phyloP scores from a whole-genome alignment of 208 protist species.

The Herpetomonas muscarum region DNA sequence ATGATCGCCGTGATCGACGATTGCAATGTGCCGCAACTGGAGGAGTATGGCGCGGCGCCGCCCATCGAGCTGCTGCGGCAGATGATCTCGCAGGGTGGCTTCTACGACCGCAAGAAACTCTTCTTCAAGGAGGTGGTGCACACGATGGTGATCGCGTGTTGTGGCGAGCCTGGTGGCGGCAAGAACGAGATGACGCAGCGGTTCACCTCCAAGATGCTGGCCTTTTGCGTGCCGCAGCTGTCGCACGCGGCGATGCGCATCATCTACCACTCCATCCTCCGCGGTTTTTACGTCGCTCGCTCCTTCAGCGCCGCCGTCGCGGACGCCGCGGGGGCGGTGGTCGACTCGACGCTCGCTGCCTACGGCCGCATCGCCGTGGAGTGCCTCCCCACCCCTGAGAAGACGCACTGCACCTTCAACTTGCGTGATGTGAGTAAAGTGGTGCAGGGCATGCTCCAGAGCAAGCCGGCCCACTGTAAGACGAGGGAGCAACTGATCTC shows the following conservation, averaged over 20 bases:
- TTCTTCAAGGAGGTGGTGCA: constrained; percentile 92
- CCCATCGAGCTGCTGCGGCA: constrained; percentile 94
- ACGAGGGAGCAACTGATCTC: constrained; percentile 56
- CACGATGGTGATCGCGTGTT: constrained; percentile 84
- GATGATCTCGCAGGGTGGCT: constrained; percentile 88
- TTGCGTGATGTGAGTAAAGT: constrained; percentile 97
- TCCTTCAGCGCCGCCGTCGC: constrained; percentile 38
- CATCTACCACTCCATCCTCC: constrained; percentile 95
- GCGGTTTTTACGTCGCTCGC: constrained; percentile 62
- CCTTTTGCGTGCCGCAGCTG: constrained; percentile 91
- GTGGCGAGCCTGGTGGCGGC: constrained; percentile 94
- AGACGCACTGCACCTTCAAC: constrained; percentile 99
- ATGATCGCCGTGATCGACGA: constrained; percentile 94
- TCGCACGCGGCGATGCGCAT: constrained; percentile 68
- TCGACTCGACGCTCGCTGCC: constrained; percentile 90
- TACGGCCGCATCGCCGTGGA: constrained; percentile 92
- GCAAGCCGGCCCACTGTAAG: constrained; percentile 61
- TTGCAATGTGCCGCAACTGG: constrained; percentile 93
- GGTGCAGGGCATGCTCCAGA: constrained; percentile 93
- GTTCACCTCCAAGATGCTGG: constrained; percentile 87
- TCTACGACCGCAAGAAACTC: constrained; percentile 88
- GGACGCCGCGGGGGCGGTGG: constrained; percentile 50
- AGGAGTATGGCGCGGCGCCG: constrained; percentile 93
- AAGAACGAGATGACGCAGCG: constrained; percentile 91
- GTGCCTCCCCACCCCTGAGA: constrained; percentile 95